These are phyloP conservation scores for Pythium dissotocum DNA, from an alignment of 352 stramenopile species.

Conservation along the genomic window DNA sequence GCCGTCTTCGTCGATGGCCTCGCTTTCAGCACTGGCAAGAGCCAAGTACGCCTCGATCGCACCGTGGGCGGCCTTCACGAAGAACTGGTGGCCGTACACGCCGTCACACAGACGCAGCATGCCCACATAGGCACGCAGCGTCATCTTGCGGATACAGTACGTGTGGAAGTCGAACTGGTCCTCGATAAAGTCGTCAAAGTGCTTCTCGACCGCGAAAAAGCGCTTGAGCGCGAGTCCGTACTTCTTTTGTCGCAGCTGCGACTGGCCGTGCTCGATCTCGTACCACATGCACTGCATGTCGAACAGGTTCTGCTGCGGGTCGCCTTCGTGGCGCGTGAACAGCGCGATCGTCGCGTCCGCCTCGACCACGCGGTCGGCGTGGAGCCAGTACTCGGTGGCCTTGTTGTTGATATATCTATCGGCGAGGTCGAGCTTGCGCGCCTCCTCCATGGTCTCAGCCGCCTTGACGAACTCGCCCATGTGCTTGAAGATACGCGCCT, in stretches of 20 bases:
- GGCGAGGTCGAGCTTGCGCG: slow-evolving; percentile 93
- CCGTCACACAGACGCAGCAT: slow-evolving; percentile 94
- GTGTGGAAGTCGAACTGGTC: slow-evolving; percentile 99
- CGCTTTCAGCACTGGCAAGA: slow-evolving; percentile 58
- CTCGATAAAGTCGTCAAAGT: slow-evolving; percentile 97
- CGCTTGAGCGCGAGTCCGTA: slow-evolving; percentile 93
- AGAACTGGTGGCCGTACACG: slow-evolving; percentile 90
- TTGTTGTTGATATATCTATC: slow-evolving; percentile 99
- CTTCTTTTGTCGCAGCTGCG: slow-evolving; percentile 61
- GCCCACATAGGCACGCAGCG: slow-evolving; percentile 94
- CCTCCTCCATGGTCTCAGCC: slow-evolving; percentile 91
- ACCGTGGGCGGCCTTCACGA: slow-evolving; percentile 85
- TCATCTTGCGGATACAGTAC: slow-evolving; percentile 99
- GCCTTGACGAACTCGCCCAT: slow-evolving; percentile 90
- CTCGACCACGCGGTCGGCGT: slow-evolving; percentile 91
- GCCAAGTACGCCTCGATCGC: slow-evolving; percentile 90
- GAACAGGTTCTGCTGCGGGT: slow-evolving; percentile 95
- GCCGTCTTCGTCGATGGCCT: slow-evolving; percentile 68
- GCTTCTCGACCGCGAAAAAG: slow-evolving; percentile 94
- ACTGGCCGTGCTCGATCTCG: slow-evolving; percentile 89
- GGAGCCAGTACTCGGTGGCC: slow-evolving; percentile 96
- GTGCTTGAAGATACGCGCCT: slow-evolving; percentile 93
- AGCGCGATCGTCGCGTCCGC: slow-evolving; percentile 94
- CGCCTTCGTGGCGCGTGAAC: slow-evolving; percentile 96
- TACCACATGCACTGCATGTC: slow-evolving; percentile 99